These are phyloP conservation scores for Penicillium aurantiogriseum DNA, from an alignment of 2,329 filamentous ascomycete genomes.

Conservation along the genomic window DNA sequence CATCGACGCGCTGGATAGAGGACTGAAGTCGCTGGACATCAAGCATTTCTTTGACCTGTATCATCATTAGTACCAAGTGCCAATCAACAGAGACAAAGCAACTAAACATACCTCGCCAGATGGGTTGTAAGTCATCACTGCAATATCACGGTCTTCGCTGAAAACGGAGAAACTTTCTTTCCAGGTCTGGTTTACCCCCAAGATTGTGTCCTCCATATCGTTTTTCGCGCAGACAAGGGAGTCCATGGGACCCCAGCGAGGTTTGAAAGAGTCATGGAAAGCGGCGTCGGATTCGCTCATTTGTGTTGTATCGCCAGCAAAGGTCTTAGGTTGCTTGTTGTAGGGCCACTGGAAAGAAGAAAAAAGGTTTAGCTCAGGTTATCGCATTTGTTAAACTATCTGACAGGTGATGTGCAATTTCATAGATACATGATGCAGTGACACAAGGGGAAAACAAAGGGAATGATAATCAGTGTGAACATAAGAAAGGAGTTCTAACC, in stretches of 20 bases:
- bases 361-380: constrained; percentile 39
- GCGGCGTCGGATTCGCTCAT: constrained; percentile 63
- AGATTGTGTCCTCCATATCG: constrained; percentile 28
- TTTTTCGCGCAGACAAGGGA: constrained; percentile 65
- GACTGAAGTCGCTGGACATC: constrained; percentile 37
- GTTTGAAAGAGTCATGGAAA: constrained; percentile 73
- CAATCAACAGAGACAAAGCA: neutral
- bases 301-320: constrained; percentile 59
- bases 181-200: constrained; percentile 44
- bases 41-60: constrained; percentile 32
- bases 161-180: constrained; percentile 52
- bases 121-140: constrained; percentile 28
- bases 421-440: constrained; percentile 23
- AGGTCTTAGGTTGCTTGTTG: constrained; percentile 71
- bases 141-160: constrained; percentile 35
- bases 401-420: constrained; percentile 15
- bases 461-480: constrained; percentile 32
- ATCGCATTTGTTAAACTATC: constrained; percentile 40
- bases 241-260: constrained; percentile 74
- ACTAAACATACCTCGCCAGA: constrained; percentile 20
- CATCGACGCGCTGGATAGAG: constrained; percentile 52
- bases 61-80: neutral
- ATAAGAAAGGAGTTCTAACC: constrained; percentile 66
- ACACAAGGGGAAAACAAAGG: constrained; percentile 48
- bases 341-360: constrained; percentile 72